Conservation (phyloP, 768 basidiomycete species). For the Plicaturopsis crispa region DNA sequence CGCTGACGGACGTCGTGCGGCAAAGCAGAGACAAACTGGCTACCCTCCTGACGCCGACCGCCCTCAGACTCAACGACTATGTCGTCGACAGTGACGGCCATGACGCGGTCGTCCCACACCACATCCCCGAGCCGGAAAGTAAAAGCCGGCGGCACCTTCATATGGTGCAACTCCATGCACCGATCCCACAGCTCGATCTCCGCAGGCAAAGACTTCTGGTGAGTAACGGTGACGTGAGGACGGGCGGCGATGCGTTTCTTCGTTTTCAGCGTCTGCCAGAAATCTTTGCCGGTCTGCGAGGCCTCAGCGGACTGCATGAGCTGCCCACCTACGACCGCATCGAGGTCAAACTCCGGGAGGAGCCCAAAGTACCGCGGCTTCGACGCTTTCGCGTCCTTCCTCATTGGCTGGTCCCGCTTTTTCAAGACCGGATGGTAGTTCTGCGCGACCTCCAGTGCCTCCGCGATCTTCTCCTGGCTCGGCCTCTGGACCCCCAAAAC, state of each 20-base stretch:
- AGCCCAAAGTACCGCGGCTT: constrained; percentile 72
- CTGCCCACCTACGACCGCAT: constrained; percentile 33
- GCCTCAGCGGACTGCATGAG: constrained; percentile 27
- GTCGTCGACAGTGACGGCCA: constrained; percentile 71
- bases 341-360: constrained; percentile 64
- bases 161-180: constrained; percentile 37
- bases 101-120: constrained; percentile 71
- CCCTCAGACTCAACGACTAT: constrained; percentile 30
- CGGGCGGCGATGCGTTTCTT: constrained; percentile 40
- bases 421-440: constrained; percentile 31
- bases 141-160: constrained; percentile 43
- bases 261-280: constrained; percentile 43
- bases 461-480: constrained; percentile 33
- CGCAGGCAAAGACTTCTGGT: constrained; percentile 38
- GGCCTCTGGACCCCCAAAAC: constrained; percentile 36
- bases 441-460: constrained; percentile 27
- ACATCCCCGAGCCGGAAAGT: constrained; percentile 51
- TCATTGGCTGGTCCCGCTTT: constrained; percentile 16
- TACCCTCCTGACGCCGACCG: constrained; percentile 27
- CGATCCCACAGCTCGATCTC: constrained; percentile 34
- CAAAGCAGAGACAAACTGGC: constrained; percentile 40
- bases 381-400: constrained; percentile 26
- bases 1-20: constrained; percentile 36
- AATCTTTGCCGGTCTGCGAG: constrained; percentile 20
- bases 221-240: constrained; percentile 88